Conservation (phyloP, 2,329 filamentous ascomycete species). For the Cryphonectria japonica region DNA sequence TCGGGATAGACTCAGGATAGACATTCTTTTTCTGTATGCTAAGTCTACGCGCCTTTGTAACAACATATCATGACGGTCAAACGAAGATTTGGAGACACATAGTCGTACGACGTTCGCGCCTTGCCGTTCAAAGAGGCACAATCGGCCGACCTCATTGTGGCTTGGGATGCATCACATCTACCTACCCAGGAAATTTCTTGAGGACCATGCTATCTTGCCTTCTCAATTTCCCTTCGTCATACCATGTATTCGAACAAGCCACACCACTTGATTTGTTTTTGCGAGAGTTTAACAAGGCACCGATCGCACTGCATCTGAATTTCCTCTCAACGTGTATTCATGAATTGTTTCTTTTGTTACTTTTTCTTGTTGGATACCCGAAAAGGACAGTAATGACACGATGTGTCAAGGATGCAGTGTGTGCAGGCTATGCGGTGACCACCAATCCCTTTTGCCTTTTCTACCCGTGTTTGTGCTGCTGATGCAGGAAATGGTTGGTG, state of each 20-base stretch:
- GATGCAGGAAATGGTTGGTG: background rate
- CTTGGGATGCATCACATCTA: background rate
- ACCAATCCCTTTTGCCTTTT: background rate
- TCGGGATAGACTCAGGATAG: background rate
- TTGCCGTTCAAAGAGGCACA: background rate
- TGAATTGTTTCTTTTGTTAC: background rate
- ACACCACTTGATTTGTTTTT: background rate
- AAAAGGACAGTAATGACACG: background rate
- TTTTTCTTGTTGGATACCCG: background rate
- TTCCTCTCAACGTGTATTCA: background rate
- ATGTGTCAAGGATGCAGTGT: background rate
- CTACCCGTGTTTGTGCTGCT: background rate
- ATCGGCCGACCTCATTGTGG: background rate
- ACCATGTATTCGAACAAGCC: background rate
- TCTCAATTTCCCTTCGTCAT: background rate
- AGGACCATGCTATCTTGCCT: background rate
- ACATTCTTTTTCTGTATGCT: too few species aligned
- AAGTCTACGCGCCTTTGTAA: background rate
- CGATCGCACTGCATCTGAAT: background rate
- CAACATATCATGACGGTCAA: background rate
- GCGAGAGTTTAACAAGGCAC: background rate
- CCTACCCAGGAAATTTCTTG: background rate
- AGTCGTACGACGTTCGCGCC: background rate
- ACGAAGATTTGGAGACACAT: background rate
- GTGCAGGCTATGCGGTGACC: background rate